phyloP scores from a whole-genome alignment of 108 stramenopile genomes.

The Licmophora abbreviata region DNA sequence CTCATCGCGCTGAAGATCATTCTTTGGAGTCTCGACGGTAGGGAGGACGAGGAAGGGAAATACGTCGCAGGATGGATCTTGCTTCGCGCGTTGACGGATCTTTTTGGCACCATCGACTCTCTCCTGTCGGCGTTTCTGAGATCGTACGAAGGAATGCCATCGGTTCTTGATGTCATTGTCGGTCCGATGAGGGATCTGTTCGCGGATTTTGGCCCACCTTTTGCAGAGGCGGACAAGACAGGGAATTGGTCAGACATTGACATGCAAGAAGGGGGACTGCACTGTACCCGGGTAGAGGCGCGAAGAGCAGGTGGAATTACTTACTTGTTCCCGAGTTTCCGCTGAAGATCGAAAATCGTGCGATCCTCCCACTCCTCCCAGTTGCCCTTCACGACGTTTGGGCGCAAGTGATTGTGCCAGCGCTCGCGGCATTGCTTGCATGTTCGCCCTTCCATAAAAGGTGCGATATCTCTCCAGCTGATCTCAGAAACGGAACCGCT shows the following conservation, averaged over 20 bases:
- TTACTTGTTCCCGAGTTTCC: slow-evolving; percentile 27
- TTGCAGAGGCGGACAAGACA: slow-evolving; percentile 4
- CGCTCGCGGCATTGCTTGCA: slow-evolving; percentile 75
- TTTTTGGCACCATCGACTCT: too few species aligned
- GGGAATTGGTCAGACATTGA: neutral
- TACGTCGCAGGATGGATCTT: too few species aligned
- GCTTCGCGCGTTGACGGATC: too few species aligned
- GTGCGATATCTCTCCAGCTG: neutral
- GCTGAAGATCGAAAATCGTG: slow-evolving; percentile 51
- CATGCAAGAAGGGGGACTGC: neutral
- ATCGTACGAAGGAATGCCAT: too few species aligned
- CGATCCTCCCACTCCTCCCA: slow-evolving; percentile 59
- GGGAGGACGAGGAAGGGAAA: too few species aligned
- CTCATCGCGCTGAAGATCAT: too few species aligned
- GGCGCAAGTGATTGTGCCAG: slow-evolving; percentile 74
- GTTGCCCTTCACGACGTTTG: slow-evolving; percentile 48
- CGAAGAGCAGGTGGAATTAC: neutral
- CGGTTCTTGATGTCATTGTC: slow-evolving; percentile 83
- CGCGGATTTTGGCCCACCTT: slow-evolving; percentile 79
- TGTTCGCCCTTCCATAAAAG: slow-evolving; percentile 23
- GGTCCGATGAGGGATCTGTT: slow-evolving; percentile 58
- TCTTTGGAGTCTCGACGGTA: too few species aligned
- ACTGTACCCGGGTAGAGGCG: neutral
- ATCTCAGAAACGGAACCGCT: too few species aligned
- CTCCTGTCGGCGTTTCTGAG: too few species aligned